Percentiles rank a stretch among this genome's conserved stretches.
These are phyloP conservation scores for Populus deltoides DNA, from an alignment of 345 rosid species.

Conservation along the genomic window DNA sequence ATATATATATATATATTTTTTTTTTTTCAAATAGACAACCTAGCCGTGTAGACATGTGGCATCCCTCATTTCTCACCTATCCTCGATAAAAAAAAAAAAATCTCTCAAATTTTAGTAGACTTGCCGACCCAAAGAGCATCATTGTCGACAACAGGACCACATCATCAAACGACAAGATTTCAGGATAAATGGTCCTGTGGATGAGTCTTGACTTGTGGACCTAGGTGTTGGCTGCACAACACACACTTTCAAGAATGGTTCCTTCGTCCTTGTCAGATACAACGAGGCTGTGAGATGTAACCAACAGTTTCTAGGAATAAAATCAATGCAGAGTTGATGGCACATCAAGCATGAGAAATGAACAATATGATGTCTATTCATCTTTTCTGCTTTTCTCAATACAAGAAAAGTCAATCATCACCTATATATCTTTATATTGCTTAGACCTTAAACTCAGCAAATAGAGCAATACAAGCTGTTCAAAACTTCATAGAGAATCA, in stretches of 20 bases:
- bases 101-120: neutral
- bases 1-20: too few relatives aligned
- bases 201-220: neutral
- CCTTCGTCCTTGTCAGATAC: neutral
- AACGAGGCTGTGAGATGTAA: neutral
- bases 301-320: neutral
- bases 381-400: neutral
- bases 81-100: neutral
- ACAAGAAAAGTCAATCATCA: neutral
- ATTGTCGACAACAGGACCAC: neutral
- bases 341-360: neutral
- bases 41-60: neutral
- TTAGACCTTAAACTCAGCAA: neutral
- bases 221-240: neutral
- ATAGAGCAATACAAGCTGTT: neutral
- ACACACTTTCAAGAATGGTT: neutral
- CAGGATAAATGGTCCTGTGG: neutral
- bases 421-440: neutral
- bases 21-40: too few relatives aligned
- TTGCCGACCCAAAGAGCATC: neutral
- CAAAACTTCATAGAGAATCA: constrained; percentile 16
- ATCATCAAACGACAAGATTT: neutral
- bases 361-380: neutral
- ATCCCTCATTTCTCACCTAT: neutral
- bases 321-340: neutral